Evolutionary conservation across 2,329 filamentous ascomycete genomes (phyloP).

Genomic region (Tolypocladium ophioglossoides): DNA sequence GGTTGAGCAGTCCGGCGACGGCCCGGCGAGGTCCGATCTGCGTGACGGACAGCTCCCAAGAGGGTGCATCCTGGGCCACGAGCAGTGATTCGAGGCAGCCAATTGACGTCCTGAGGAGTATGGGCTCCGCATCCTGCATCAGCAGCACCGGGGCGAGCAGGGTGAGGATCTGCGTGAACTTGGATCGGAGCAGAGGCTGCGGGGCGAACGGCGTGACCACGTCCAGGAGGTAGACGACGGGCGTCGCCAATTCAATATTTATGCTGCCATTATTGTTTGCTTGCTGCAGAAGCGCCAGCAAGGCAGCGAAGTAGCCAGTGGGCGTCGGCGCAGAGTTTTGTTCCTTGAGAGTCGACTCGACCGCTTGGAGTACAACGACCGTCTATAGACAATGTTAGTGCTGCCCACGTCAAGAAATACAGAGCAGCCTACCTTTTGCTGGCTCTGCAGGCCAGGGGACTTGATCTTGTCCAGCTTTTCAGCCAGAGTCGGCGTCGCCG

Average conservation of each 20-base stretch:
- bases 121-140: constrained; percentile 72
- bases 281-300: constrained; percentile 77
- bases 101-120: constrained; percentile 76
- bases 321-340: constrained; percentile 75
- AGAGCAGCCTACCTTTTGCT: constrained; percentile 62
- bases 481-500: constrained; percentile 50
- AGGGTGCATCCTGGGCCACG: constrained; percentile 72
- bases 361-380: constrained; percentile 75
- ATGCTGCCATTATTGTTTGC: constrained; percentile 57
- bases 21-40: constrained; percentile 81
- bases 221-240: constrained; percentile 92
- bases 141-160: constrained; percentile 77
- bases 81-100: constrained; percentile 90
- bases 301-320: constrained; percentile 92
- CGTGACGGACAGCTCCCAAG: constrained; percentile 78
- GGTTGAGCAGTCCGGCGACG: constrained; percentile 72
- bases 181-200: constrained; percentile 77
- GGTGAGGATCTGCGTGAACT: constrained; percentile 88
- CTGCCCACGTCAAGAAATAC: constrained; percentile 6
- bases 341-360: constrained; percentile 85
- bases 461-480: constrained; percentile 97
- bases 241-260: constrained; percentile 73
- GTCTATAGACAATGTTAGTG: constrained; percentile 39
- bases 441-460: constrained; percentile 89
- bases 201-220: constrained; percentile 78